Percentiles rank a stretch among this genome's conserved stretches.
phyloP scores from a whole-genome alignment of 371 early-diverging fungal genomes.

The Mortierella sp. region DNA sequence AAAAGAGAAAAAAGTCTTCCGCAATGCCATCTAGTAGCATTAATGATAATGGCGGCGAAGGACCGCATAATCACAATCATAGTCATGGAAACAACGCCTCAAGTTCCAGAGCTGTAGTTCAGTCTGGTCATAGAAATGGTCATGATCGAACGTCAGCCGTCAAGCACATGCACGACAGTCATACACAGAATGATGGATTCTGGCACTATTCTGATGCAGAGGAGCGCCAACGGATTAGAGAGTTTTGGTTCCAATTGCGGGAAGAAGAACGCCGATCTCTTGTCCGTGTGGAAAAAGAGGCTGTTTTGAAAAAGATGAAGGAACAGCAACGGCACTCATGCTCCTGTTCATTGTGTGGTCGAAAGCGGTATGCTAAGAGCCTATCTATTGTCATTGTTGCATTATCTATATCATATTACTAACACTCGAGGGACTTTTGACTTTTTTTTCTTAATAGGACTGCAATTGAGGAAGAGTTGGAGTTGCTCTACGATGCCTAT shows the following conservation, averaged over 20 bases:
- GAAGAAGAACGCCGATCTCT: constrained; percentile 88
- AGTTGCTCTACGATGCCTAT: constrained; percentile 92
- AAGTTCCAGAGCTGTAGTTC: constrained; percentile 32
- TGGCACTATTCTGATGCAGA: constrained; percentile 86
- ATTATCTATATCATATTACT: background rate
- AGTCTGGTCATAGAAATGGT: constrained; percentile 39
- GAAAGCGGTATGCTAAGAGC: constrained; percentile 75
- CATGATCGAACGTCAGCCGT: constrained; percentile 34
- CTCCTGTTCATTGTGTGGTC: constrained; percentile 91
- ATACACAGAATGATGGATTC: constrained; percentile 63
- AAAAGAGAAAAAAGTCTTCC: constrained; percentile 61
- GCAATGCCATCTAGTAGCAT: constrained; percentile 11
- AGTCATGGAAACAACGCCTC: constrained; percentile 18
- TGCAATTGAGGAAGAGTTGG: constrained; percentile 93
- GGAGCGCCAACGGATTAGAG: constrained; percentile 87
- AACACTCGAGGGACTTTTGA: background rate
- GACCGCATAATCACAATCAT: constrained; percentile 21
- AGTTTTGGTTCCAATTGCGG: constrained; percentile 90
- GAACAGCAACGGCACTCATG: constrained; percentile 95
- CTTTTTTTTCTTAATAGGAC: constrained; percentile 63
- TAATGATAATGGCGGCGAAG: constrained; percentile 11
- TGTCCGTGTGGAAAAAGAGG: constrained; percentile 91
- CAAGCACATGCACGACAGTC: constrained; percentile 46
- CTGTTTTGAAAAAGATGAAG: constrained; percentile 91
- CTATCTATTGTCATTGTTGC: background rate